phyloP scores from a whole-genome alignment of 164 flowering plant genomes.

The Aristolochia contorta region DNA sequence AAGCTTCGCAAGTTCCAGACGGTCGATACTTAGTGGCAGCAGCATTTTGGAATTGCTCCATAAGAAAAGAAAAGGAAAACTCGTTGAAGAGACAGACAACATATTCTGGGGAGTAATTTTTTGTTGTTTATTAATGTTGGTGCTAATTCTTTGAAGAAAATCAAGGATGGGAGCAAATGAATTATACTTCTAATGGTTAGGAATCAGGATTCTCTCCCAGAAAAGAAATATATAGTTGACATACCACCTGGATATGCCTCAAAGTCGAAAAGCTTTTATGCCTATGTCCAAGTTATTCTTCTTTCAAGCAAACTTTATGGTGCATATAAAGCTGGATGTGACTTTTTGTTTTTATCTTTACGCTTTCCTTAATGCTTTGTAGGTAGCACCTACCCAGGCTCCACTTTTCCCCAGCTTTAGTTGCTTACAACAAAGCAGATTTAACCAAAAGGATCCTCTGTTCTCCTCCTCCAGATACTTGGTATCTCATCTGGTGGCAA shows the following conservation, averaged over 20 bases:
- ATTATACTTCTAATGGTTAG: not conserved
- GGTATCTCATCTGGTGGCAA: not conserved
- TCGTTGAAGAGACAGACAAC: not conserved
- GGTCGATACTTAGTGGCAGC: not conserved
- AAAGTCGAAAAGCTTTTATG: not conserved
- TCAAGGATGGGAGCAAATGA: too few species aligned
- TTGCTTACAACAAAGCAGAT: slow-evolving; percentile 1
- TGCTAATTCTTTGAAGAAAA: not conserved
- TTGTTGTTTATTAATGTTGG: not conserved
- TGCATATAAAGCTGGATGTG: not conserved
- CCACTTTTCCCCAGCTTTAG: not conserved
- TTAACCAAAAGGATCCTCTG: not conserved
- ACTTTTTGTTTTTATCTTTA: not conserved
- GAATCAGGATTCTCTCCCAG: not conserved
- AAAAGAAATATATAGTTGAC: not conserved
- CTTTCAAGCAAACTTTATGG: not conserved
- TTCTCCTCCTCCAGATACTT: not conserved
- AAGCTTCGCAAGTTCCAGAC: not conserved
- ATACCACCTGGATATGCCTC: not conserved
- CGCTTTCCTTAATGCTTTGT: not conserved
- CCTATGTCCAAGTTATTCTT: not conserved
- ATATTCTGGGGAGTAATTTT: not conserved
- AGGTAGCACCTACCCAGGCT: not conserved
- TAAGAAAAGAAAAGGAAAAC: not conserved
- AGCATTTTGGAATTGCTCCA: not conserved